Percentiles rank a stretch among this genome's conserved stretches.
phyloP scores from a whole-genome alignment of 805 yeast species.

The Ogataea zsoltii region DNA sequence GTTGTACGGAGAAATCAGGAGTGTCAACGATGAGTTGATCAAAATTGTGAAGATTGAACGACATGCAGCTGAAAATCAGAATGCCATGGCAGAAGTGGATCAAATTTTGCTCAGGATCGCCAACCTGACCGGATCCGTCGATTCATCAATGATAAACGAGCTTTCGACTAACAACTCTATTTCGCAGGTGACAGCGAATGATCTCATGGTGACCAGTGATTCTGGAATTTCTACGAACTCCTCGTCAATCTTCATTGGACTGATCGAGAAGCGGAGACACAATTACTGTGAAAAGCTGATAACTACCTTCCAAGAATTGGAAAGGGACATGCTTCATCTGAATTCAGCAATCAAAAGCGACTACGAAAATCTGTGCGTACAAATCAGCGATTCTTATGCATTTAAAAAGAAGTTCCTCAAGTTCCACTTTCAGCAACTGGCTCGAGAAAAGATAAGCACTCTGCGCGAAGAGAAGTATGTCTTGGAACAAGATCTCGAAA shows the following conservation, averaged over 20 bases:
- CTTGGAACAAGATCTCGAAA: slow-evolving; percentile 23
- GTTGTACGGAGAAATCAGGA: slow-evolving; percentile 41
- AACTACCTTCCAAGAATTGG: slow-evolving; percentile 41
- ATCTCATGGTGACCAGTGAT: slow-evolving; percentile 7
- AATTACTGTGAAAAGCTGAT: slow-evolving; percentile 46
- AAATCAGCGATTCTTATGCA: slow-evolving; percentile 56
- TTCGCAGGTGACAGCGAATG: slow-evolving; percentile 10
- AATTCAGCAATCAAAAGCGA: slow-evolving; percentile 47
- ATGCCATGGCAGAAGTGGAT: slow-evolving; percentile 10
- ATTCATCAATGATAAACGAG: slow-evolving; percentile 10
- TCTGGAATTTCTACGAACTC: not conserved
- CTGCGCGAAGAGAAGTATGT: slow-evolving; percentile 22
- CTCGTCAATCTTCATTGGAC: slow-evolving; percentile 20
- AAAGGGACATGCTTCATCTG: slow-evolving; percentile 42
- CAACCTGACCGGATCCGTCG: slow-evolving; percentile 17
- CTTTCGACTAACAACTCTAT: slow-evolving; percentile 11
- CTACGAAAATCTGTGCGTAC: slow-evolving; percentile 67
- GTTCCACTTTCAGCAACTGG: slow-evolving; percentile 39
- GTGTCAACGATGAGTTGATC: slow-evolving; percentile 34
- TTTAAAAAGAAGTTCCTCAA: slow-evolving; percentile 46
- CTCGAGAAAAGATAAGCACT: slow-evolving; percentile 30
- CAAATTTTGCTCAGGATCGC: slow-evolving; percentile 16
- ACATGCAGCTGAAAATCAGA: slow-evolving; percentile 2
- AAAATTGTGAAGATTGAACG: slow-evolving; percentile 20
- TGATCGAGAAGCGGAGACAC: slow-evolving; percentile 54